phyloP scores from a whole-genome alignment of 2,329 filamentous ascomycete species.

The Xylaria polymorpha region DNA sequence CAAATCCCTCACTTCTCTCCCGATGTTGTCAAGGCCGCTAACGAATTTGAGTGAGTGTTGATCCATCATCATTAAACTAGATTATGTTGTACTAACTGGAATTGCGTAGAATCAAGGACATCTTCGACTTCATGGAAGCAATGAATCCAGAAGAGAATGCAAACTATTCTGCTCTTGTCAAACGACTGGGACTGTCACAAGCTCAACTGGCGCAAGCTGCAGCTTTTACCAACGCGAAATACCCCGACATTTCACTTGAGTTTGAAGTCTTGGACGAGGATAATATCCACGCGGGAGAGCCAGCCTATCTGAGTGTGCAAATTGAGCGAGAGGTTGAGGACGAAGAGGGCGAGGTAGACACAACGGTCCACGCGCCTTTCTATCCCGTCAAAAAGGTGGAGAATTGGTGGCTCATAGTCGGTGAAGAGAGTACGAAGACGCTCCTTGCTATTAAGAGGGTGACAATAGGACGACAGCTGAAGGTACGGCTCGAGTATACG shows the following conservation, averaged over 20 bases:
- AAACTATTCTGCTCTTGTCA: conserved; percentile 80
- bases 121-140: conserved; percentile 98
- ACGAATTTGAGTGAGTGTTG: conserved; percentile 75
- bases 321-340: conserved; percentile 86
- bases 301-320: conserved; percentile 84
- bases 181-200: conserved; percentile 81
- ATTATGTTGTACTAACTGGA: conserved; percentile 40
- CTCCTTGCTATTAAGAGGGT: conserved; percentile 94
- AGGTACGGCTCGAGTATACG: conserved; percentile 86
- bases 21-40: conserved; percentile 84
- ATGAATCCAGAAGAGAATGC: conserved; percentile 97
- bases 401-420: conserved; percentile 98
- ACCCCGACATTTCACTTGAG: conserved; percentile 92
- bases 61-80: background rate
- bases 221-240: conserved; percentile 94
- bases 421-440: conserved; percentile 88
- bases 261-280: conserved; percentile 87
- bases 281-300: conserved; percentile 80
- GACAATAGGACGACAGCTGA: conserved; percentile 82
- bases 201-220: conserved; percentile 89
- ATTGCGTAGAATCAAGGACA: conserved; percentile 78
- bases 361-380: conserved; percentile 92
- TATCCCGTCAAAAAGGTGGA: conserved; percentile 93
- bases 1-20: conserved; percentile 95
- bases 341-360: conserved; percentile 75